phyloP scores from a whole-genome alignment of 805 yeast genomes.

The Sugiyamaella chiloensis region DNA sequence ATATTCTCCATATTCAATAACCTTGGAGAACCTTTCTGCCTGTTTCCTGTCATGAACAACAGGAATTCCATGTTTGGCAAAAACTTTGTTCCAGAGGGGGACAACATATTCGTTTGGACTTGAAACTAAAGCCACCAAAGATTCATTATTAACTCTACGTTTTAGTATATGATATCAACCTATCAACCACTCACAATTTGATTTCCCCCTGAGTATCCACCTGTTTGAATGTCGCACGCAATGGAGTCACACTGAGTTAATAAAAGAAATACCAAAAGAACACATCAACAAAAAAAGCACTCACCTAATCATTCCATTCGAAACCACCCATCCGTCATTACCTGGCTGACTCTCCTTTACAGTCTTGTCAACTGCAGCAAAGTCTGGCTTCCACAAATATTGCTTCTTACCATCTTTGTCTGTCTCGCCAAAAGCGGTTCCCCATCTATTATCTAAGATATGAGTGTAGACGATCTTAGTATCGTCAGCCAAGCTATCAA shows the following conservation, averaged over 20 bases:
- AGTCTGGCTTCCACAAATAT: constrained; percentile 84
- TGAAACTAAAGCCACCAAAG: constrained; percentile 1
- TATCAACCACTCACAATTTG: constrained; percentile 37
- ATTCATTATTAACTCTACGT: too few species aligned
- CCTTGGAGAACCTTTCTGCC: constrained; percentile 30
- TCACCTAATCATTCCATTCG: constrained; percentile 56
- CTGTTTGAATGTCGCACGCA: constrained; percentile 67
- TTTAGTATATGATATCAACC: constrained; percentile 6
- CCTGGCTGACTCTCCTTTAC: constrained; percentile 44
- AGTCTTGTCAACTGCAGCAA: constrained; percentile 58
- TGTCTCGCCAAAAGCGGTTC: constrained; percentile 49
- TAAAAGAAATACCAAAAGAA: constrained; percentile 1
- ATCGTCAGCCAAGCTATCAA: constrained; percentile 46
- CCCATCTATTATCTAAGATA: constrained; percentile 80
- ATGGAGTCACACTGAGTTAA: constrained; percentile 55
- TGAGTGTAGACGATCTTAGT: constrained; percentile 73
- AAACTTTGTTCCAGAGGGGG: constrained; percentile 21
- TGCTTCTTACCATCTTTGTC: constrained; percentile 32
- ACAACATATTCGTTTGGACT: constrained; percentile 20
- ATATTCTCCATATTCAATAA: constrained; percentile 84
- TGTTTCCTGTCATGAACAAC: constrained; percentile 1
- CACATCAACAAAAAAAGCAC: constrained; percentile 16
- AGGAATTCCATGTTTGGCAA: constrained; percentile 12
- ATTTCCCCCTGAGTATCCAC: constrained; percentile 61
- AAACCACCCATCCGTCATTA: constrained; percentile 69